Evolutionary conservation across 2,329 filamentous ascomycete species (phyloP).

Genomic region (Coniochaeta hoffmannii): DNA sequence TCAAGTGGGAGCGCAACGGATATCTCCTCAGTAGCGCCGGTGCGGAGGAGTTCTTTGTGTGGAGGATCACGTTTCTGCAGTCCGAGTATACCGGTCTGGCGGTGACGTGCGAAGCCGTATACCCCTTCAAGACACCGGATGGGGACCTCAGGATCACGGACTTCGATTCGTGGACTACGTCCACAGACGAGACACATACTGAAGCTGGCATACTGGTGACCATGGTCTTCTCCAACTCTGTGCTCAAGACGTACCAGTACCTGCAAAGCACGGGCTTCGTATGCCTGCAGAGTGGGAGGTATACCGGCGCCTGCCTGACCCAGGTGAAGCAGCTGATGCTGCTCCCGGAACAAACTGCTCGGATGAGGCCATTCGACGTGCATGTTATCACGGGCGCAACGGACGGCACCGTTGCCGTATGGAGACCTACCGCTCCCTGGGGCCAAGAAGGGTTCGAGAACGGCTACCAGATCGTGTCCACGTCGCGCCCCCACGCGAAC

Average conservation of each 20-base stretch:
- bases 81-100: constrained; percentile 41
- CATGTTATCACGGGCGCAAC: constrained; percentile 66
- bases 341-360: constrained; percentile 11
- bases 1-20: constrained; percentile 64
- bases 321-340: constrained; percentile 46
- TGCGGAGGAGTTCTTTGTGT: constrained; percentile 82
- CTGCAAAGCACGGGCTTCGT: constrained; percentile 31
- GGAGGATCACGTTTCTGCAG: constrained; percentile 56
- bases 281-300: constrained; percentile 46
- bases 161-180: constrained; percentile 46
- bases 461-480: constrained; percentile 17
- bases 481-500: constrained; percentile 63
- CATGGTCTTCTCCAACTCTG: constrained; percentile 79
- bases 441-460: background rate
- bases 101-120: constrained; percentile 48
- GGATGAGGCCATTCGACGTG: too few relatives aligned
- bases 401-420: constrained; percentile 68
- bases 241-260: constrained; percentile 55
- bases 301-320: constrained; percentile 70
- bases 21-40: constrained; percentile 83
- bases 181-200: constrained; percentile 24
- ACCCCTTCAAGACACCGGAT: constrained; percentile 39
- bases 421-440: constrained; percentile 25
- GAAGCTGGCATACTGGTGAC: constrained; percentile 37
- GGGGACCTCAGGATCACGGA: constrained; percentile 74